Percentiles rank a stretch among this genome's conserved stretches.
Evolutionary conservation across 2,329 filamentous ascomycete genomes (phyloP).

Genomic region (Chrysoporthe puriensis): DNA sequence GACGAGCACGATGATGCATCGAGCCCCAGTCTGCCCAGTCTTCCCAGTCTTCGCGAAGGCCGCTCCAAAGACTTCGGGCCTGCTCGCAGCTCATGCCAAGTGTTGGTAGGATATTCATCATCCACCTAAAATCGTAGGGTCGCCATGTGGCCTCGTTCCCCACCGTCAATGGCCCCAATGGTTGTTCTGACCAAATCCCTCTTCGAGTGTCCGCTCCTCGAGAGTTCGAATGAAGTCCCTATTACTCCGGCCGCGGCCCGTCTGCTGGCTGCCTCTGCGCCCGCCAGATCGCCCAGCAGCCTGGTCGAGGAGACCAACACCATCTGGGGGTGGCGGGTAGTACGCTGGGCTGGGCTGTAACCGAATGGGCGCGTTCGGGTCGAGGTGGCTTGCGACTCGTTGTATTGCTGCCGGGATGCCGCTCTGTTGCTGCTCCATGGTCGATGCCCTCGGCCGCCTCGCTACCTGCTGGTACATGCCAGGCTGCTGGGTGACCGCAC

Average conservation of each 20-base stretch:
- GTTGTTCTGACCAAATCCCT: conserved; percentile 64
- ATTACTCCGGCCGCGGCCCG: conserved; percentile 56
- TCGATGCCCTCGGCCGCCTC: conserved; percentile 84
- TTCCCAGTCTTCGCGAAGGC: not conserved
- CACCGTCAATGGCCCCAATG: conserved; percentile 28
- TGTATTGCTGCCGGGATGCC: conserved; percentile 93
- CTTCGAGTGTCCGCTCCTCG: conserved; percentile 91
- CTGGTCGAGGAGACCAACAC: conserved; percentile 68
- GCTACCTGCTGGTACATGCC: conserved; percentile 76
- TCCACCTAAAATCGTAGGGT: not conserved
- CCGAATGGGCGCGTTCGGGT: conserved; percentile 91
- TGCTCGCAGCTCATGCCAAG: not conserved
- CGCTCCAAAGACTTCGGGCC: not conserved
- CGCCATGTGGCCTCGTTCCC: not conserved
- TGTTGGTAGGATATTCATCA: not conserved
- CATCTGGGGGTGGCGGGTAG: conserved; percentile 90
- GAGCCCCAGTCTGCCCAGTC: not conserved
- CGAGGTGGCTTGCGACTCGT: conserved; percentile 91
- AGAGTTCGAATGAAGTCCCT: conserved; percentile 93
- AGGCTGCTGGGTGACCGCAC: conserved; percentile 51
- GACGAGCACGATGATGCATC: not conserved
- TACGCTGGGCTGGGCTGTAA: conserved; percentile 96
- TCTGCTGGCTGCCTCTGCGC: conserved; percentile 75
- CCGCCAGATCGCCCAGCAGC: conserved; percentile 58
- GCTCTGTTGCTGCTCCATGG: conserved; percentile 92